phyloP scores from a whole-genome alignment of 306 rosid genomes.

The Acacia crassicarpa region DNA sequence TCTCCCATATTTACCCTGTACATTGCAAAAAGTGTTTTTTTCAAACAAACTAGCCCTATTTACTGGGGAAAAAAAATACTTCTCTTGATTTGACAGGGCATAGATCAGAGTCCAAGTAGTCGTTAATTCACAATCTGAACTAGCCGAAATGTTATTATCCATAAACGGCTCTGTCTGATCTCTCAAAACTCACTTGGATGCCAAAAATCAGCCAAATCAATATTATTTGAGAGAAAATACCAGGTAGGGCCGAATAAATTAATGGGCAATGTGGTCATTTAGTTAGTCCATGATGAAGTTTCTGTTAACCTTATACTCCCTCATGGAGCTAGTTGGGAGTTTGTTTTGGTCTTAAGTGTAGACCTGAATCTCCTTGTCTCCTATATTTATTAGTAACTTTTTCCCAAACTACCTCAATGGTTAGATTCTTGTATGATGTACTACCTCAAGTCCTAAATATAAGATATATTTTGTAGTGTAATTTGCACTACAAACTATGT shows the following conservation, averaged over 20 bases:
- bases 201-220: background rate
- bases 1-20: too few species aligned
- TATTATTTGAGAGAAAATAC: background rate
- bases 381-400: background rate
- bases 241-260: background rate
- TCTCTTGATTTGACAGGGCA: background rate
- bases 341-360: background rate
- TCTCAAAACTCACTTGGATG: background rate
- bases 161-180: background rate
- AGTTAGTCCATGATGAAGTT: background rate
- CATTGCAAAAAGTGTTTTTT: too few species aligned
- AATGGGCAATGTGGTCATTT: background rate
- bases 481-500: too few species aligned
- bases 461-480: too few species aligned
- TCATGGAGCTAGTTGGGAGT: background rate
- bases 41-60: background rate
- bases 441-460: too few species aligned
- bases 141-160: background rate
- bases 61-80: background rate
- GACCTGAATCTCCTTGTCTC: background rate
- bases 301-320: background rate
- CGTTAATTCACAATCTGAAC: background rate
- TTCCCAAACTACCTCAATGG: background rate
- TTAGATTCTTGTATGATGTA: background rate
- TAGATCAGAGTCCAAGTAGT: background rate